phyloP scores from a whole-genome alignment of 202 grass and related monocot genomes.

The Eragrostis tef region DNA sequence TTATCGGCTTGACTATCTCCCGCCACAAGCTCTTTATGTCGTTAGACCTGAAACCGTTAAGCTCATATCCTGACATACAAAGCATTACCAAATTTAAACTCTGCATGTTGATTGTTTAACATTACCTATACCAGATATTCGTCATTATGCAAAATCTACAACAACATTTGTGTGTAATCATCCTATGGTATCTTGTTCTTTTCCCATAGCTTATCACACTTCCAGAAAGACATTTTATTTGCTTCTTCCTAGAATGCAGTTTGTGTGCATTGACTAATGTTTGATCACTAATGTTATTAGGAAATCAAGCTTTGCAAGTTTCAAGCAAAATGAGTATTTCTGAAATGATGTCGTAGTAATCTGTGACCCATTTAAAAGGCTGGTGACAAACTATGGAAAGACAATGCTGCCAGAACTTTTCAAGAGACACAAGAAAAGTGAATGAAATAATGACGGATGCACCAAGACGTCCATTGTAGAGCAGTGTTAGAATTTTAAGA shows the following conservation, averaged over 20 bases:
- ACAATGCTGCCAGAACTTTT: constrained; percentile 66
- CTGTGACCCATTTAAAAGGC: constrained; percentile 55
- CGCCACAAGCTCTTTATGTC: too few species aligned
- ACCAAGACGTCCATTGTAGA: not conserved
- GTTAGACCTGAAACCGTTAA: not conserved
- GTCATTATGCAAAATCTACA: constrained; percentile 2
- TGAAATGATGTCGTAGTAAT: constrained; percentile 65
- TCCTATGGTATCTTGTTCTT: constrained; percentile 11
- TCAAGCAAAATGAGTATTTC: constrained; percentile 49
- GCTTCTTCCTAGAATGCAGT: not conserved
- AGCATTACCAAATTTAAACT: not conserved
- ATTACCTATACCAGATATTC: not conserved
- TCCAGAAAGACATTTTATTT: not conserved
- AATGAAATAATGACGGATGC: constrained; percentile 24
- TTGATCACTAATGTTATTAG: constrained; percentile 44
- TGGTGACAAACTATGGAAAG: constrained; percentile 59
- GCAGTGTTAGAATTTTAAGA: constrained; percentile 13
- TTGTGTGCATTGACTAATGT: constrained; percentile 6
- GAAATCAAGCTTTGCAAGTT: constrained; percentile 67
- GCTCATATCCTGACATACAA: not conserved
- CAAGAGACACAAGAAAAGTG: constrained; percentile 28
- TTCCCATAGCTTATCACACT: not conserved
- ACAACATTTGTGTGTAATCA: not conserved
- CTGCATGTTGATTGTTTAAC: not conserved
- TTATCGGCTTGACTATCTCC: too few species aligned